Percentiles rank a stretch among this genome's conserved stretches.
Evolutionary conservation across 176 grass and related monocot species (phyloP).

Genomic region (Lolium rigidum): DNA sequence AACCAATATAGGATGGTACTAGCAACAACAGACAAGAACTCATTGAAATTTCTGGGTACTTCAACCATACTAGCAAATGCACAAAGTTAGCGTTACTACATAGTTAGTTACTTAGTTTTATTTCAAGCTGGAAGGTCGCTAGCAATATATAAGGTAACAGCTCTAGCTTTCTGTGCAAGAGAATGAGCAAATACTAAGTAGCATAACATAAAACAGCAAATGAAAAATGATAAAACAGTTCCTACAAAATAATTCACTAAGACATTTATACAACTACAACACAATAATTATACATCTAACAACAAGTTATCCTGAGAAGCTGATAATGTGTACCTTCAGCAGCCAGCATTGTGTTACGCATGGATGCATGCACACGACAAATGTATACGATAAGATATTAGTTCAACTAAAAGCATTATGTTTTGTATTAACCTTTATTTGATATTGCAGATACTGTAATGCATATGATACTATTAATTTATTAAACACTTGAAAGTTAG

Average conservation of each 20-base stretch:
- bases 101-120: not conserved
- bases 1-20: constrained; percentile 22
- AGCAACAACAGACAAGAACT: constrained; percentile 31
- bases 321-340: not conserved
- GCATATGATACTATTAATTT: not conserved
- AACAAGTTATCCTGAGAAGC: constrained; percentile 8
- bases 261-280: not conserved
- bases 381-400: constrained; percentile 22
- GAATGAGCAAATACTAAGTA: not conserved
- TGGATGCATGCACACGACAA: constrained; percentile 5
- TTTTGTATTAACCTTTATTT: not conserved
- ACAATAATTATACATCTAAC: not conserved
- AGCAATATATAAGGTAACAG: constrained; percentile 28
- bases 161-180: not conserved
- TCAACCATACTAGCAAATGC: constrained; percentile 14
- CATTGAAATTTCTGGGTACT: constrained; percentile 14
- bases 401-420: not conserved
- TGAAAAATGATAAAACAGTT: constrained; percentile 6
- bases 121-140: constrained; percentile 22
- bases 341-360: constrained; percentile 5
- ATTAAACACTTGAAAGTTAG: constrained; percentile 8
- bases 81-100: constrained; percentile 15
- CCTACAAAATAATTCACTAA: not conserved
- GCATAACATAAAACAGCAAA: constrained; percentile 23
- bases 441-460: not conserved